Conservation (phyloP, 2,329 filamentous ascomycete genomes). For the Trichothecium roseum region DNA sequence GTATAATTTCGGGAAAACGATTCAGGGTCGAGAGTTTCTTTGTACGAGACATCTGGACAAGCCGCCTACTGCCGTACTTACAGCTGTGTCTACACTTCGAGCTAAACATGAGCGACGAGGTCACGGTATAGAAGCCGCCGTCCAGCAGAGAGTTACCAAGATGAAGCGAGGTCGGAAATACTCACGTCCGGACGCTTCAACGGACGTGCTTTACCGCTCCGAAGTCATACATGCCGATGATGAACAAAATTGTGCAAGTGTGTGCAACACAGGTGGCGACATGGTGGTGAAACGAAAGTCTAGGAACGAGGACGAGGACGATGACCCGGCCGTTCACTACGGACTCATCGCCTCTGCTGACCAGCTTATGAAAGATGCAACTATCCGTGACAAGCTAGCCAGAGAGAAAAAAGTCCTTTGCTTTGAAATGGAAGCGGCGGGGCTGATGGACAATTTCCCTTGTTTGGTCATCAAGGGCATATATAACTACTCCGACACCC, state of each 20-base stretch:
- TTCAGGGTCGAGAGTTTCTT: not conserved
- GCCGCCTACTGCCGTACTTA: not conserved
- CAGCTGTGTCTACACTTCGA: not conserved
- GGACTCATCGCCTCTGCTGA: conserved; percentile 20
- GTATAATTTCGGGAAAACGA: conserved; percentile 2
- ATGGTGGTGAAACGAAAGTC: not conserved
- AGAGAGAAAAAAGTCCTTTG: conserved; percentile 3
- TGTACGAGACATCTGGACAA: not conserved
- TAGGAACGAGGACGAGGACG: not conserved
- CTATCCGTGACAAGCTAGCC: conserved; percentile 4
- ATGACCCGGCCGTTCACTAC: conserved; percentile 13
- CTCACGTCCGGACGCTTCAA: not conserved
- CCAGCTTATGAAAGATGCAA: conserved; percentile 4
- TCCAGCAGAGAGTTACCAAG: not conserved
- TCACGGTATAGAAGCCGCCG: not conserved
- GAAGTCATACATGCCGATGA: not conserved
- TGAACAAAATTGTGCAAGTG: not conserved
- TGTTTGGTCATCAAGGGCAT: conserved; percentile 23
- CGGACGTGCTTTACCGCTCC: not conserved
- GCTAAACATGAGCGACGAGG: conserved; percentile 5
- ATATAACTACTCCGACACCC: conserved; percentile 24
- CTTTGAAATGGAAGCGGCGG: too few species aligned
- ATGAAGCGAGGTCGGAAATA: not conserved
- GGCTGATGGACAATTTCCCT: conserved; percentile 10
- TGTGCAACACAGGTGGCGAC: not conserved